Percentiles rank a stretch among this genome's conserved stretches.
phyloP scores from a whole-genome alignment of 805 yeast species.

The Yarrowia phangngaensis region DNA sequence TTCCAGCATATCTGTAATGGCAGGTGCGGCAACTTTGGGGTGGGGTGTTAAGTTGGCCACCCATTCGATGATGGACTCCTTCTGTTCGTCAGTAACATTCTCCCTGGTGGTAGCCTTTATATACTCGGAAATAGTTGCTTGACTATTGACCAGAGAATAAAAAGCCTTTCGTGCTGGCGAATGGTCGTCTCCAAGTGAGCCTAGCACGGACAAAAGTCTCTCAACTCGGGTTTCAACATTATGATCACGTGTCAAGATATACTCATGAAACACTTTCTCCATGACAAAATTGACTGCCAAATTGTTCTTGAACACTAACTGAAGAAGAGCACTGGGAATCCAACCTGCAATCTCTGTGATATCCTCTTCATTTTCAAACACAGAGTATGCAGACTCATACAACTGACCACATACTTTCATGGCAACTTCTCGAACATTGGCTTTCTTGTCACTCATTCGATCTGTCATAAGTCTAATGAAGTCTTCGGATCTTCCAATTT shows the following conservation, averaged over 20 bases:
- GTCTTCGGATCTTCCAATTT: conserved; percentile 36
- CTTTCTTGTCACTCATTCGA: conserved; percentile 66
- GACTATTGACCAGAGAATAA: conserved; percentile 65
- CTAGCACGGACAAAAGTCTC: conserved; percentile 51
- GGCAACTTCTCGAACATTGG: conserved; percentile 58
- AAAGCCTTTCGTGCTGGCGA: conserved; percentile 58
- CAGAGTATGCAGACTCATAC: conserved; percentile 43
- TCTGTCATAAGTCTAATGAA: conserved; percentile 46
- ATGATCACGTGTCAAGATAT: conserved; percentile 53
- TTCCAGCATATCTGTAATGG: conserved; percentile 53
- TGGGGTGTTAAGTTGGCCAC: conserved; percentile 39
- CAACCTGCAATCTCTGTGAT: conserved; percentile 42
- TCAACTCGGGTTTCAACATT: conserved; percentile 46
- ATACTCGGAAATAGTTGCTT: conserved; percentile 47
- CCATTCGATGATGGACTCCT: conserved; percentile 24
- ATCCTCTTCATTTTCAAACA: conserved; percentile 39
- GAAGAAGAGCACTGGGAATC: conserved; percentile 65
- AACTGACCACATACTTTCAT: conserved; percentile 53
- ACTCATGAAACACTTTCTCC: conserved; percentile 58
- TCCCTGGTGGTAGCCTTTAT: conserved; percentile 35
- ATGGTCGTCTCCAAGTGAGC: conserved; percentile 45
- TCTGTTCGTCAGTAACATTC: conserved; percentile 5
- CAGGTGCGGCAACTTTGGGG: conserved; percentile 56
- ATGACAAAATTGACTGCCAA: conserved; percentile 59
- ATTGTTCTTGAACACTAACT: conserved; percentile 71